Conservation (phyloP, 2,329 filamentous ascomycete genomes). For the Laburnicola sp. region DNA sequence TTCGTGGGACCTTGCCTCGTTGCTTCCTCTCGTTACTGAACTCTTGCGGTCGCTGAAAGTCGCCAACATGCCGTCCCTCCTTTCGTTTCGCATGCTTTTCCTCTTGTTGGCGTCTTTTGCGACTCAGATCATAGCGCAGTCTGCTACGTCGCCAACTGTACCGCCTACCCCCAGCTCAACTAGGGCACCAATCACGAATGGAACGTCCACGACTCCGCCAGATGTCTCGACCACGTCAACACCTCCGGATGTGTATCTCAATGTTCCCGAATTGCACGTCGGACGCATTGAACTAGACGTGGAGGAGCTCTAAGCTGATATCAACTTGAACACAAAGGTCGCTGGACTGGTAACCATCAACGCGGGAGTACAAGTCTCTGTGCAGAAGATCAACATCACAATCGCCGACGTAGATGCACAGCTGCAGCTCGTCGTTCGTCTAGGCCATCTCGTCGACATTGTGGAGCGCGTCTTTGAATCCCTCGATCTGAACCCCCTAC, state of each 20-base stretch:
- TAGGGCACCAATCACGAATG: conserved; percentile 21
- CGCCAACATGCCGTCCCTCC: conserved; percentile 38
- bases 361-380: conserved; percentile 52
- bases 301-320: conserved; percentile 60
- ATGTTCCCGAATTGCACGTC: conserved; percentile 61
- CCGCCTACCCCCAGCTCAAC: conserved; percentile 36
- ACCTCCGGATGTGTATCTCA: conserved; percentile 61
- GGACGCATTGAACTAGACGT: conserved; percentile 63
- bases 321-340: conserved; percentile 64
- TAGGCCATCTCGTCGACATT: conserved; percentile 63
- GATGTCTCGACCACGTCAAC: conserved; percentile 32
- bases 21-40: conserved; percentile 13
- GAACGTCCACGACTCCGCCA: conserved; percentile 31
- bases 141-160: conserved; percentile 25
- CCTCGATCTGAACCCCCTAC: conserved; percentile 63
- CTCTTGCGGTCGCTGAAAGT: conserved; percentile 3
- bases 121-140: conserved; percentile 35
- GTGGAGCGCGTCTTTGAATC: conserved; percentile 63
- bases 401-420: conserved; percentile 63
- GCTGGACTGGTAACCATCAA: conserved; percentile 60
- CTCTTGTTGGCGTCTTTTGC: conserved; percentile 33
- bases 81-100: conserved; percentile 40
- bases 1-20: conserved; percentile 21
- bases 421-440: conserved; percentile 61
- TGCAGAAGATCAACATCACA: conserved; percentile 62